These are phyloP conservation scores for Cocos nucifera DNA, from an alignment of 176 grass and related monocot species.

Conservation along the genomic window DNA sequence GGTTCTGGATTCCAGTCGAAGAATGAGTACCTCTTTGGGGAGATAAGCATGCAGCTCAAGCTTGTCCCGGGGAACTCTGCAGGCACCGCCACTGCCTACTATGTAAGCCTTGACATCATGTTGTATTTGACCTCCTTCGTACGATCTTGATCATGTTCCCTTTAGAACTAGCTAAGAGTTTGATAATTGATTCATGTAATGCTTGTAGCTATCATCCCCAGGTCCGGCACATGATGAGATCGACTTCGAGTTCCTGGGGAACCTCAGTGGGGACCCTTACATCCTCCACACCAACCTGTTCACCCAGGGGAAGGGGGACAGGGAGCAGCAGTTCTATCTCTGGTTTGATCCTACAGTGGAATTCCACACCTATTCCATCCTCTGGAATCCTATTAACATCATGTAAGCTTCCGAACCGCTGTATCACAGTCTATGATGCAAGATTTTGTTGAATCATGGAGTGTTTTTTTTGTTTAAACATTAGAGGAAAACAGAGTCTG, in stretches of 20 bases:
- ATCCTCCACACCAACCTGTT: conserved; percentile 77
- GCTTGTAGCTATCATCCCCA: conserved; percentile 48
- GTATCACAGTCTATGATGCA: no score
- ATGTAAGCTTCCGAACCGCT: conserved; percentile 25
- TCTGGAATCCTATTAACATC: conserved; percentile 58
- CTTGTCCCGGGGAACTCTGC: conserved; percentile 67
- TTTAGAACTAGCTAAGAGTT: no score
- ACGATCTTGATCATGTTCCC: no score
- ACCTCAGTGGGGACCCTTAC: conserved; percentile 52
- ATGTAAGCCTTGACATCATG: conserved; percentile 25
- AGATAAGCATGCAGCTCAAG: conserved; percentile 63
- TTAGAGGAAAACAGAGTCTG: no score
- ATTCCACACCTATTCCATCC: conserved; percentile 82
- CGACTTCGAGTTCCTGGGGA: conserved; percentile 88
- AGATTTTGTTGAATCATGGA: no score
- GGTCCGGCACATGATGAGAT: conserved; percentile 63
- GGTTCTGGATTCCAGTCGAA: conserved; percentile 68
- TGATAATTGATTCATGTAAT: neutral
- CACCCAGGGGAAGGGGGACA: conserved; percentile 40
- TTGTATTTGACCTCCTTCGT: neutral
- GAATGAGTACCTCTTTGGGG: conserved; percentile 51
- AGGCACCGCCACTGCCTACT: conserved; percentile 77
- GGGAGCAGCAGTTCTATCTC: conserved; percentile 73
- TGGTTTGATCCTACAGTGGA: conserved; percentile 76
- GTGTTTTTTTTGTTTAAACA: no score